Evolutionary conservation across 129 eudicot genomes (phyloP).

Genomic region (Helianthus annuus): DNA sequence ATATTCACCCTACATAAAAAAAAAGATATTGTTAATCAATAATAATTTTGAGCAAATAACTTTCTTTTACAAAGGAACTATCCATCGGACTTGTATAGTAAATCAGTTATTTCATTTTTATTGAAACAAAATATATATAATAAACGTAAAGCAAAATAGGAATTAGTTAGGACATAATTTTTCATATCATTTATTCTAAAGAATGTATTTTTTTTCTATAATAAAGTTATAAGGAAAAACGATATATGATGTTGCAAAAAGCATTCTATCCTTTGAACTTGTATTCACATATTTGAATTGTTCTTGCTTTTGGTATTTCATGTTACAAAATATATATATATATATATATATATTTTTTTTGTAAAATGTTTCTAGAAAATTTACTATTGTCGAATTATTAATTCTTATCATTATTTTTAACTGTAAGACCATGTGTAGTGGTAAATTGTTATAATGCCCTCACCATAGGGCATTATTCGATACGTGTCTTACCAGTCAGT

Average conservation of each 20-base stretch:
- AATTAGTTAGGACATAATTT: neutral
- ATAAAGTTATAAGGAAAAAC: neutral
- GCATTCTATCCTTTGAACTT: neutral
- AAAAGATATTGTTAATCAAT: neutral
- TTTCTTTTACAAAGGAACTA: neutral
- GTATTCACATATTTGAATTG: neutral
- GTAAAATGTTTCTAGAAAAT: neutral
- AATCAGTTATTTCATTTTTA: neutral
- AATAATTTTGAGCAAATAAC: neutral
- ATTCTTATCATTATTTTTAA: neutral
- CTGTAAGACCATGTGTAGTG: too few species aligned
- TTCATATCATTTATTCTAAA: neutral
- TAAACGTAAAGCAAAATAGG: neutral
- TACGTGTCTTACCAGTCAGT: too few species aligned
- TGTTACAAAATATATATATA: too few species aligned
- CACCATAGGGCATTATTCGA: too few species aligned
- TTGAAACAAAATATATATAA: neutral
- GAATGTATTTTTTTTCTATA: neutral
- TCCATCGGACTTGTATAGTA: neutral
- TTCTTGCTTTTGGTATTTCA: neutral
- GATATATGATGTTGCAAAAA: neutral
- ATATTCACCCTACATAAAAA: slow-evolving; percentile 43
- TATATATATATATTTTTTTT: too few species aligned
- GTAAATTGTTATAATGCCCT: too few species aligned
- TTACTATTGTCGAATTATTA: neutral